These are phyloP conservation scores for Peronosclerospora sorghi DNA, from an alignment of 352 stramenopile species.

Conservation along the genomic window DNA sequence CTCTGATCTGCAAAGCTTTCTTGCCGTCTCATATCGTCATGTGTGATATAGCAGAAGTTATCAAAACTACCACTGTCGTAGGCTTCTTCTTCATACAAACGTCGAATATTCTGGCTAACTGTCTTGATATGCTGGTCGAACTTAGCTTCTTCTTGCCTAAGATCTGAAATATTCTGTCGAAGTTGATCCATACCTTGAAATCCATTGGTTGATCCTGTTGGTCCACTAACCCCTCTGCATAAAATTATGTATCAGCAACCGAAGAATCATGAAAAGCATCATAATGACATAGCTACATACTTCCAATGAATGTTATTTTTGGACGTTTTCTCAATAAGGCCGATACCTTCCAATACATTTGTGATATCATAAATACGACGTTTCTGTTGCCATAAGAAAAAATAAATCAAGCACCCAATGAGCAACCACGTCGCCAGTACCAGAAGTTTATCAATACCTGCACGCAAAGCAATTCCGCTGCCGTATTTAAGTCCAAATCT, in stretches of 20 bases:
- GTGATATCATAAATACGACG: conserved; percentile 98
- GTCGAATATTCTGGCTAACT: conserved; percentile 72
- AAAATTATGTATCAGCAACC: not conserved
- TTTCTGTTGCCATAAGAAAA: conserved; percentile 49
- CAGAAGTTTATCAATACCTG: conserved; percentile 30
- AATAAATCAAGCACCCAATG: not conserved
- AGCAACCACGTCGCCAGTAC: not conserved
- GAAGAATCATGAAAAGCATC: not conserved
- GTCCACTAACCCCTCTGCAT: conserved; percentile 40
- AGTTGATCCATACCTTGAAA: conserved; percentile 66
- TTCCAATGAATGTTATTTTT: conserved; percentile 99
- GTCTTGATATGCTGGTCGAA: conserved; percentile 80
- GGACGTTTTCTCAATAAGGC: conserved; percentile 93
- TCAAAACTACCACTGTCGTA: conserved; percentile 69
- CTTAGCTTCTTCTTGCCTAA: conserved; percentile 73
- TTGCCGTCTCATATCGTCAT: conserved; percentile 82
- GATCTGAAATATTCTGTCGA: conserved; percentile 62
- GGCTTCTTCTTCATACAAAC: conserved; percentile 73
- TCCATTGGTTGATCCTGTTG: conserved; percentile 31
- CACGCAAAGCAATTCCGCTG: conserved; percentile 68
- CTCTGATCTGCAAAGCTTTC: conserved; percentile 81
- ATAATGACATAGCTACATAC: conserved; percentile 25
- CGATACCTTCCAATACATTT: conserved; percentile 97
- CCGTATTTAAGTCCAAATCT: conserved; percentile 92
- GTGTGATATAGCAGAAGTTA: conserved; percentile 77